Base-by-base conservation (phyloP, 2,329 filamentous ascomycete genomes). In the Phyllachora maydis region DNA sequence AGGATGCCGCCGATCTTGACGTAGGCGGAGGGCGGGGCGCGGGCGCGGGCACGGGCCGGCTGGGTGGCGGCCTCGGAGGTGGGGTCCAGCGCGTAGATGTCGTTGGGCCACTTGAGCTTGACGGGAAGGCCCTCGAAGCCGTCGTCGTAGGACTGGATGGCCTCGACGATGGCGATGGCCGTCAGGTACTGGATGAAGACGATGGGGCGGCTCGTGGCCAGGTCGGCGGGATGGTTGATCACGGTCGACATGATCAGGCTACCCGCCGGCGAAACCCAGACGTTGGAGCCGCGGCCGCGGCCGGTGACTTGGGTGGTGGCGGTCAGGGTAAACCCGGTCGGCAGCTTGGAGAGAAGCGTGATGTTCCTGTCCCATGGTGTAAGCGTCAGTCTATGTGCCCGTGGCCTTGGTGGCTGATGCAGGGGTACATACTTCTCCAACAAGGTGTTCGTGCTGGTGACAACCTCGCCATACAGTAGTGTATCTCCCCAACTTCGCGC, bases 71-170 rank as follows among this genome's bases (percentile, higher is more conserved):
- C n/a, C n/a, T n/a, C n/a, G n/a, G n/a, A n/a, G 25, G 46, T 52
- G 5, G 63, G 76, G 38, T 81, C 72, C 12, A 65, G 54, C 1
- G 72, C 73, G 39, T 81, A 85, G 26, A 98, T 78, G 41, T 98
- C 88, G 38, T 98, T 98, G 8, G 88, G 88, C 88, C 88, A 98
- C 46, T 98, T 98, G 16, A 98, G 51, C 42, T 77, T 82, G 19
- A 98, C 60, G 1, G 78, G 77, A 4, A 95, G 46, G 0, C 66
- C 55, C 5, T 65, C 57, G 45, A 90, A 95, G 6, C 72, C 78
- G 3, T 49, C 47, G 23, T 73, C 81, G 40, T 95, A 95, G 14
- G 58, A 61, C 32, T 77, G 72, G 31, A 95, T 71, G 0, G 79
- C 85, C 30, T 78, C 65, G 3, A 90, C 74, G 19, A 85, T 75